Evolutionary conservation across 768 basidiomycete genomes (phyloP).

Genomic region (Pseudohyphozyma bogoriensis): DNA sequence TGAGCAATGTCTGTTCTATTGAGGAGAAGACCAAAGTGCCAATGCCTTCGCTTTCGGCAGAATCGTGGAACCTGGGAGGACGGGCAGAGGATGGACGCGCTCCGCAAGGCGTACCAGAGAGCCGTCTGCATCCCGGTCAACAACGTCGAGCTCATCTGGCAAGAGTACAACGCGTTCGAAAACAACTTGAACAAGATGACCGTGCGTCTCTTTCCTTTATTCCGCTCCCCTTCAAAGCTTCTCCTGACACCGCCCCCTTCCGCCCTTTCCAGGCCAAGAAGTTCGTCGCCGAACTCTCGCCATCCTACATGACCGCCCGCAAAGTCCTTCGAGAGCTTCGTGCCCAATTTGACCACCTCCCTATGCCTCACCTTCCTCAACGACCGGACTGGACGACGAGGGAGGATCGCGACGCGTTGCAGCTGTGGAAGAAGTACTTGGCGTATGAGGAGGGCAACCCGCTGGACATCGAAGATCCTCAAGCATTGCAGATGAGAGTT

Average conservation of each 20-base stretch:
- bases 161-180: conserved; percentile 86
- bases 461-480: conserved; percentile 74
- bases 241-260: neutral
- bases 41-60: conserved; percentile 34
- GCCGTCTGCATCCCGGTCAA: conserved; percentile 90
- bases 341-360: conserved; percentile 53
- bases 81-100: conserved; percentile 85
- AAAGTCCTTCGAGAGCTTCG: conserved; percentile 70
- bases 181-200: conserved; percentile 79
- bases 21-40: no score
- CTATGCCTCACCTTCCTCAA: conserved; percentile 56
- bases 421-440: conserved; percentile 80
- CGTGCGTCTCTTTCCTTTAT: conserved; percentile 38
- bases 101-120: conserved; percentile 84
- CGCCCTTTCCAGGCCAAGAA: conserved; percentile 63
- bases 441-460: conserved; percentile 96
- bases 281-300: conserved; percentile 83
- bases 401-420: conserved; percentile 62
- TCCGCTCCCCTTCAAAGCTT: neutral
- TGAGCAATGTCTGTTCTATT: no score
- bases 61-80: conserved; percentile 84
- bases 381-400: conserved; percentile 61
- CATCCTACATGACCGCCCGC: conserved; percentile 89
- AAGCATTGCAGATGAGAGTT: conserved; percentile 57
- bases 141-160: conserved; percentile 86